Conservation (phyloP, 2,329 filamentous ascomycete species). For the Venturia pyrina region DNA sequence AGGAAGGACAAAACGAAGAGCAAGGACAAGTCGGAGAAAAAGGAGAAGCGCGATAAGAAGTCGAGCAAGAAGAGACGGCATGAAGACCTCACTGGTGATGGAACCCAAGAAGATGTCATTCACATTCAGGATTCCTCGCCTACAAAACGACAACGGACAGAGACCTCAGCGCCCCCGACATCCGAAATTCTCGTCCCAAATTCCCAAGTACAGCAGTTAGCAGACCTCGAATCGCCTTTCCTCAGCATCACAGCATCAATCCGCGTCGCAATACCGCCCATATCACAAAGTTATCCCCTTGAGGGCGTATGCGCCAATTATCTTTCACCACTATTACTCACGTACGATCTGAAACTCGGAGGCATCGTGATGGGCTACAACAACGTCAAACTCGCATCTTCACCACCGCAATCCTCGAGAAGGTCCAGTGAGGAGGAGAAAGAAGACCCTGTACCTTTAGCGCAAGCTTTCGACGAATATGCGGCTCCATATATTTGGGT, state of each 20-base stretch:
- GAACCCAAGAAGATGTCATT: not conserved
- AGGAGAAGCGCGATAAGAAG: slow-evolving; percentile 15
- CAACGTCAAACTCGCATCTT: slow-evolving; percentile 56
- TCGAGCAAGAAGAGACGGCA: slow-evolving; percentile 13
- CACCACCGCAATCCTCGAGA: slow-evolving; percentile 34
- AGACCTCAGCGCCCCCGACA: not conserved
- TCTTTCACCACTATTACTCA: slow-evolving; percentile 63
- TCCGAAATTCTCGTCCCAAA: not conserved
- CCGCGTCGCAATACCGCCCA: slow-evolving; percentile 8
- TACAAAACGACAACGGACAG: slow-evolving; percentile 8
- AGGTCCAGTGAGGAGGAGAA: slow-evolving; percentile 9
- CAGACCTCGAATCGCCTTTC: slow-evolving; percentile 8
- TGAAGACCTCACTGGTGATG: slow-evolving; percentile 11
- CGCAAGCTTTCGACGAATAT: slow-evolving; percentile 61
- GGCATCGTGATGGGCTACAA: slow-evolving; percentile 68
- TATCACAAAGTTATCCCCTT: slow-evolving; percentile 40
- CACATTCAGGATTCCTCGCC: not conserved
- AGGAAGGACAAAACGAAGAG: slow-evolving; percentile 8
- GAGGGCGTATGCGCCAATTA: slow-evolving; percentile 65
- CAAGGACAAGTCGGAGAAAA: slow-evolving; percentile 13
- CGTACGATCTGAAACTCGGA: slow-evolving; percentile 61
- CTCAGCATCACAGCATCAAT: slow-evolving; percentile 1
- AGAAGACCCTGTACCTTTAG: slow-evolving; percentile 20
- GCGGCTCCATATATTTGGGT: slow-evolving; percentile 81
- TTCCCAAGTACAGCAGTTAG: not conserved